Percentiles rank a stretch among this genome's conserved stretches.
Conservation (phyloP, 352 stramenopile species). For the Phytophthora pini region DNA sequence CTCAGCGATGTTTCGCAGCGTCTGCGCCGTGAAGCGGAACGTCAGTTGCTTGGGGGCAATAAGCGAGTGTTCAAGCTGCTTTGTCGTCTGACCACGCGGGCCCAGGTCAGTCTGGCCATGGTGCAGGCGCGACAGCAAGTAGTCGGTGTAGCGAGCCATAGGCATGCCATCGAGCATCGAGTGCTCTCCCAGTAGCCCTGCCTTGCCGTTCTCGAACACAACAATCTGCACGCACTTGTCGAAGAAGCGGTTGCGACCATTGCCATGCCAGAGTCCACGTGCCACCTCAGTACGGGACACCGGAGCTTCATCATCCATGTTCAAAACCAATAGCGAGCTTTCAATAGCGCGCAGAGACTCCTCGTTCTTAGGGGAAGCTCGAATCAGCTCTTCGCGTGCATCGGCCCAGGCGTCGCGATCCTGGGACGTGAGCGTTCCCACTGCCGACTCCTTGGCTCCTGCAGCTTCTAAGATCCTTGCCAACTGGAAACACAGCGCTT, state of each 20-base stretch:
- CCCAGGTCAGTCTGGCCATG: conserved; percentile 60
- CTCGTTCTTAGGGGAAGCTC: conserved; percentile 62
- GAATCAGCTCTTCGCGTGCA: conserved; percentile 70
- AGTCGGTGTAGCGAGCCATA: conserved; percentile 77
- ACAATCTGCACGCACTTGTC: conserved; percentile 98
- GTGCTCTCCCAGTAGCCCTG: conserved; percentile 94
- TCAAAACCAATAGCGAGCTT: conserved; percentile 71
- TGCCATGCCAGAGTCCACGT: conserved; percentile 77
- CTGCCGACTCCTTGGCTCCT: conserved; percentile 52
- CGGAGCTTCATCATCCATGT: conserved; percentile 70
- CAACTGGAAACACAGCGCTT: conserved; percentile 65
- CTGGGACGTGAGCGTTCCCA: conserved; percentile 75
- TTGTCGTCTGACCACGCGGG: conserved; percentile 42
- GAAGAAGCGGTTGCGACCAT: conserved; percentile 95
- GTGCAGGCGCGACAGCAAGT: conserved; percentile 62
- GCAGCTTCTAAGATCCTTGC: conserved; percentile 57
- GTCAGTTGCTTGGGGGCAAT: conserved; percentile 46
- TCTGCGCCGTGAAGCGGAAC: conserved; percentile 63
- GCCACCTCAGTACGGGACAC: conserved; percentile 73
- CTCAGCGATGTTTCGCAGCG: conserved; percentile 51
- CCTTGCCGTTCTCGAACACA: conserved; percentile 96
- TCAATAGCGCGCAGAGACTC: conserved; percentile 62
- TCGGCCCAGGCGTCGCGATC: conserved; percentile 85
- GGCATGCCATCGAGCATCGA: conserved; percentile 91
- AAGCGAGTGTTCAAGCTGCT: conserved; percentile 40